Evolutionary conservation across 1,139 yeast species (phyloP).

Genomic region (Yamadazyma epiphylla): DNA sequence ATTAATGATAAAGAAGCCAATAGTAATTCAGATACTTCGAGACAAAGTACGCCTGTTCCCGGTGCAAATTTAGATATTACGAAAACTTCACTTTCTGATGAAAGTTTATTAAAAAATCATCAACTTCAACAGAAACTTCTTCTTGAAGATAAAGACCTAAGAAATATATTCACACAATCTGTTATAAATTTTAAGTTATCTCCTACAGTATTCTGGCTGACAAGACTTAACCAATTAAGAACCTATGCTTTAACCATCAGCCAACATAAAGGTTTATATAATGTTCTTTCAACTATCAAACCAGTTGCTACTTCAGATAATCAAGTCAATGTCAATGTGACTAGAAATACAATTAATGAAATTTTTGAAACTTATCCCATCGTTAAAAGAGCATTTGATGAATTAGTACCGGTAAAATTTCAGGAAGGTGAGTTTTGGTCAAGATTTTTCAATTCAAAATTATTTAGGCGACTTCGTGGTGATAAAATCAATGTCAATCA

Average conservation of each 20-base stretch:
- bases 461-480: constrained; percentile 85
- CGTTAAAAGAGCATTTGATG: constrained; percentile 85
- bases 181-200: constrained; percentile 78
- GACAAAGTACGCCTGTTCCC: constrained; percentile 9
- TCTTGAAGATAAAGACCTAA: constrained; percentile 64
- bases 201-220: constrained; percentile 84
- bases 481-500: constrained; percentile 74
- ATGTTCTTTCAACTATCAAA: constrained; percentile 87
- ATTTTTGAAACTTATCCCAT: constrained; percentile 92
- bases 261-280: constrained; percentile 90
- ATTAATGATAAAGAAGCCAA: constrained; percentile 29
- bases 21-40: neutral
- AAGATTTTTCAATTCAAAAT: constrained; percentile 85
- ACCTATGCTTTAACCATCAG: constrained; percentile 81
- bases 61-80: constrained; percentile 16
- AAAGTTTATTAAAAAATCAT: constrained; percentile 56
- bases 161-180: constrained; percentile 80
- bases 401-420: constrained; percentile 76
- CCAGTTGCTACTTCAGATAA: constrained; percentile 90
- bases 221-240: constrained; percentile 72
- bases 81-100: constrained; percentile 32
- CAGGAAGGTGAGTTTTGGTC: constrained; percentile 95
- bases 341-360: constrained; percentile 85
- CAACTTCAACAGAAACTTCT: constrained; percentile 76
- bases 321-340: constrained; percentile 86